Evolutionary conservation across 2,329 filamentous ascomycete species (phyloP).

Genomic region (Botrytis galanthina): DNA sequence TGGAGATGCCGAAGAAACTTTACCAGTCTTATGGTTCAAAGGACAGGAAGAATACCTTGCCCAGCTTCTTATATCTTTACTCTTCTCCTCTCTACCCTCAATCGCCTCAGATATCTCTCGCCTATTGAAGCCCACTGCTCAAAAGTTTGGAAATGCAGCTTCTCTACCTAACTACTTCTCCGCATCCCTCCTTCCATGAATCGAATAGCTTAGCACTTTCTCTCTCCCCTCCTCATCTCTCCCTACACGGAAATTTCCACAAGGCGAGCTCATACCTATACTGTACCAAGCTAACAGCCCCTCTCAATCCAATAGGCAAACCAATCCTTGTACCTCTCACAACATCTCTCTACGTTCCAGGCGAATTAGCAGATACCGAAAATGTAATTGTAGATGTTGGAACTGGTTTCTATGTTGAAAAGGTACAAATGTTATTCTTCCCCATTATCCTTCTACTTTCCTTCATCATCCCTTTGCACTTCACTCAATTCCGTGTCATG

Average conservation of each 20-base stretch:
- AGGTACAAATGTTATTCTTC: constrained; percentile 51
- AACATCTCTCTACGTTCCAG: constrained; percentile 90
- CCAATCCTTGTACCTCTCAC: constrained; percentile 88
- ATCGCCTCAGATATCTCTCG: background rate
- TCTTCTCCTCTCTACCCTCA: background rate
- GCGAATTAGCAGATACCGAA: constrained; percentile 69
- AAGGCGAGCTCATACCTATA: background rate
- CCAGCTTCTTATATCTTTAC: background rate
- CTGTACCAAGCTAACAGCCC: constrained; percentile 15
- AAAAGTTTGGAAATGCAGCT: background rate
- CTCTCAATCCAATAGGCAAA: constrained; percentile 40
- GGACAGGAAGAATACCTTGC: background rate
- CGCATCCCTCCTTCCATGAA: background rate
- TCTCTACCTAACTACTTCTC: background rate
- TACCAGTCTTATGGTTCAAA: background rate
- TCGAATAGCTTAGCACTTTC: background rate
- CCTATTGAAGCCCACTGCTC: background rate
- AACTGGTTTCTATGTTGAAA: constrained; percentile 93
- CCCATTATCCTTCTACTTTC: background rate
- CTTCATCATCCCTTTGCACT: background rate
- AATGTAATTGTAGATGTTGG: constrained; percentile 88
- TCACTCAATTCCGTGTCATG: background rate
- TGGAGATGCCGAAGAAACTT: background rate
- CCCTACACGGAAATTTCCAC: background rate
- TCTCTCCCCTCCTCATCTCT: too few relatives aligned